Evolutionary conservation across 768 basidiomycete genomes (phyloP).

Genomic region (Tylopilus rubrobrunneus): DNA sequence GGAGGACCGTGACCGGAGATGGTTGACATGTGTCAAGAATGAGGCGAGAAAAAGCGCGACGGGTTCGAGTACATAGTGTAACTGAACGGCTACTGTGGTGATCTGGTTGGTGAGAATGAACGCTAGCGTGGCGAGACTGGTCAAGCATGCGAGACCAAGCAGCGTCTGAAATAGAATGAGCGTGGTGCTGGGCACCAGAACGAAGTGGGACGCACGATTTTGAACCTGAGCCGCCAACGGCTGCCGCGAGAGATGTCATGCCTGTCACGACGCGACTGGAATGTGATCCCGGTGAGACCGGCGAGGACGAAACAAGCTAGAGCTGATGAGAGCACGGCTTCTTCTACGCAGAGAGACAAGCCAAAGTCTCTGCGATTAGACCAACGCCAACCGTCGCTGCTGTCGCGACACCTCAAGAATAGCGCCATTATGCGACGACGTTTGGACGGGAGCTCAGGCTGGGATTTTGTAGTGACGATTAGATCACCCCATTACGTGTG

Average conservation of each 20-base stretch:
- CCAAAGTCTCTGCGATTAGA: slow-evolving; percentile 68
- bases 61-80: slow-evolving; percentile 56
- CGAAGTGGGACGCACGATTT: too few species aligned
- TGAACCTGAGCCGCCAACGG: too few species aligned
- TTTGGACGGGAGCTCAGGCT: background rate
- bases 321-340: too few species aligned
- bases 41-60: slow-evolving; percentile 46
- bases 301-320: too few species aligned
- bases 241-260: too few species aligned
- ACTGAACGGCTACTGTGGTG: too few species aligned
- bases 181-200: background rate
- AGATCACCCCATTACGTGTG: background rate
- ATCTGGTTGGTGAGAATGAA: too few species aligned
- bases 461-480: background rate
- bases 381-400: slow-evolving; percentile 58
- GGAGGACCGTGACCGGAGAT: too few species aligned
- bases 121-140: too few species aligned
- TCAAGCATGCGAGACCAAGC: slow-evolving; percentile 45
- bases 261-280: too few species aligned
- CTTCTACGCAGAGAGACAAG: slow-evolving; percentile 77
- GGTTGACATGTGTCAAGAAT: too few species aligned
- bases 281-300: too few species aligned
- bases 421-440: slow-evolving; percentile 31
- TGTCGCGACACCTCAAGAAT: slow-evolving; percentile 43
- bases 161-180: slow-evolving; percentile 47